These are phyloP conservation scores for Globisporangium apiculatum DNA, from an alignment of 352 stramenopile species.

Conservation along the genomic window DNA sequence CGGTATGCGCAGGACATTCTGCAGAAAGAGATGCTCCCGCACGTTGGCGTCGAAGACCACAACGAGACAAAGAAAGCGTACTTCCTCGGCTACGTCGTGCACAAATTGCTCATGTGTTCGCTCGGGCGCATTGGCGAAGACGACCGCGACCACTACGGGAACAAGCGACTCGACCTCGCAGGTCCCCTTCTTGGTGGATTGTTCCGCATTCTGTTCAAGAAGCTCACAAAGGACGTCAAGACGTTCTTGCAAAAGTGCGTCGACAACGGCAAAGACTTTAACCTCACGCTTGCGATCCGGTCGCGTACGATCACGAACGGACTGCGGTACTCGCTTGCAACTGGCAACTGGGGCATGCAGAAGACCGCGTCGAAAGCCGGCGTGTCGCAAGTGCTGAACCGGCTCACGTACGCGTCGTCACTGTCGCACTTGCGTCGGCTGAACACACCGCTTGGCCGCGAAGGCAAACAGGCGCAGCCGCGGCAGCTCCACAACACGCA, in stretches of 20 bases:
- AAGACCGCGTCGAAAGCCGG: slow-evolving; percentile 94
- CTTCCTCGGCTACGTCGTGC: slow-evolving; percentile 98
- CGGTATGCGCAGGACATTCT: slow-evolving; percentile 98
- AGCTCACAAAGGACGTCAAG: slow-evolving; percentile 98
- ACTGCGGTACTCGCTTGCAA: slow-evolving; percentile 98
- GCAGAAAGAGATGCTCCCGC: slow-evolving; percentile 99
- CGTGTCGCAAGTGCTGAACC: slow-evolving; percentile 99
- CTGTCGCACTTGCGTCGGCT: slow-evolving; percentile 97
- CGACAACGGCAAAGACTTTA: slow-evolving; percentile 93
- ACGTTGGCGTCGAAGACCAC: slow-evolving; percentile 98
- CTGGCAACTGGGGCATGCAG: slow-evolving; percentile 98
- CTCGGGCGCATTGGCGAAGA: slow-evolving; percentile 96
- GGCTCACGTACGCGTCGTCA: slow-evolving; percentile 98
- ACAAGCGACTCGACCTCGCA: slow-evolving; percentile 99
- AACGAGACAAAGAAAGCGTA: slow-evolving; percentile 97
- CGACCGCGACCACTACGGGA: slow-evolving; percentile 99
- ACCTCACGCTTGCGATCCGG: slow-evolving; percentile 96
- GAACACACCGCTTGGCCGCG: slow-evolving; percentile 98
- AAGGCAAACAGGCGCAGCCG: slow-evolving; percentile 98
- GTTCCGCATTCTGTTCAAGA: slow-evolving; percentile 98
- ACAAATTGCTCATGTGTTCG: slow-evolving; percentile 99
- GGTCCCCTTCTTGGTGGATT: slow-evolving; percentile 95
- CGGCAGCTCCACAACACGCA: slow-evolving; percentile 99
- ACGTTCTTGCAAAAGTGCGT: slow-evolving; percentile 90
- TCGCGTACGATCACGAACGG: slow-evolving; percentile 97